Evolutionary conservation across 2,329 filamentous ascomycete species (phyloP).

Genomic region (Emergomyces orientalis): DNA sequence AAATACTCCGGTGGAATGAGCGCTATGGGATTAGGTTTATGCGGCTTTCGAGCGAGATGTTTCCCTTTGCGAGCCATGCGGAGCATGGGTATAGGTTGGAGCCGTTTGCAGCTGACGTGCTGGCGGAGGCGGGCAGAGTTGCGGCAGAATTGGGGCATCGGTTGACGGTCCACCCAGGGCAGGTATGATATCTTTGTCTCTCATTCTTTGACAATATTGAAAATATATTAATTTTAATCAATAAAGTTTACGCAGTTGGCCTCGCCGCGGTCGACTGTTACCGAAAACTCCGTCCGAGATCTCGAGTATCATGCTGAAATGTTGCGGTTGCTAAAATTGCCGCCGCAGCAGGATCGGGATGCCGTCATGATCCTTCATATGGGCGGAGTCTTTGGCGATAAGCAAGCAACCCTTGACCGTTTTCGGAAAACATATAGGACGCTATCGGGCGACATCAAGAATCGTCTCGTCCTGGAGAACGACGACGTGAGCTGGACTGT

Average conservation of each 20-base stretch:
- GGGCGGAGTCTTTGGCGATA: slow-evolving; percentile 85
- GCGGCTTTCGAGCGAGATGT: slow-evolving; percentile 90
- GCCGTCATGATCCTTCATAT: slow-evolving; percentile 93
- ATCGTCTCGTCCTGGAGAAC: slow-evolving; percentile 80
- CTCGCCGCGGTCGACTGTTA: slow-evolving; percentile 67
- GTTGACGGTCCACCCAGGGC: slow-evolving; percentile 82
- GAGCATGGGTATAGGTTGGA: slow-evolving; percentile 79
- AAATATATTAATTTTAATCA: slow-evolving; percentile 1
- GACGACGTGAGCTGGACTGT: slow-evolving; percentile 91
- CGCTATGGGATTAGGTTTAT: slow-evolving; percentile 87
- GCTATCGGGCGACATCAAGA: slow-evolving; percentile 62
- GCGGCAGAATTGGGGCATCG: slow-evolving; percentile 72
- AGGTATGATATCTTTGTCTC: slow-evolving; percentile 32
- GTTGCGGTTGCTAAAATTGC: slow-evolving; percentile 65
- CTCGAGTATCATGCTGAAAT: slow-evolving; percentile 83
- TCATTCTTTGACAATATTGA: background rate
- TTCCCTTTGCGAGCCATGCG: slow-evolving; percentile 84
- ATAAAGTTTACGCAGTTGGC: slow-evolving; percentile 76
- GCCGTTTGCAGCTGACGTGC: slow-evolving; percentile 68
- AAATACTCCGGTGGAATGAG: slow-evolving; percentile 87
- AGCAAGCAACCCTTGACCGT: slow-evolving; percentile 63
- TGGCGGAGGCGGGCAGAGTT: slow-evolving; percentile 67
- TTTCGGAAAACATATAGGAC: slow-evolving; percentile 66
- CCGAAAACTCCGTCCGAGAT: slow-evolving; percentile 67
- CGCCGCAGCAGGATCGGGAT: slow-evolving; percentile 68